phyloP scores from a whole-genome alignment of 768 basidiomycete genomes.

The Tricholomella constricta region DNA sequence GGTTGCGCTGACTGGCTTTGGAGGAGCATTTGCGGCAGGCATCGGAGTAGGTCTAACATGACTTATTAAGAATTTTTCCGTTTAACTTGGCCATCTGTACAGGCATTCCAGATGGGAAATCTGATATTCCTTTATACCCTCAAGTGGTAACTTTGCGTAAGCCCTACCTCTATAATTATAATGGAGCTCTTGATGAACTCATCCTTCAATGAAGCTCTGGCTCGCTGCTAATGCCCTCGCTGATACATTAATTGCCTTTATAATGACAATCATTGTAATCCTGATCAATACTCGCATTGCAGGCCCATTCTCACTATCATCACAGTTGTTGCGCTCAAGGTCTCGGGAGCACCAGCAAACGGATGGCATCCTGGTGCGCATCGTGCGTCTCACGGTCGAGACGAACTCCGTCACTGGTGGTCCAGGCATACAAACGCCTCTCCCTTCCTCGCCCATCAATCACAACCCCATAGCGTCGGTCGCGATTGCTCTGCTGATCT shows the following conservation, averaged over 20 bases:
- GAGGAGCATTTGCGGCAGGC: conserved; percentile 11
- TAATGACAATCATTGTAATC: conserved; percentile 12
- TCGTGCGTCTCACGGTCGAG: conserved; percentile 17
- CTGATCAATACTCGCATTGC: neutral
- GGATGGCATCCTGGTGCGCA: conserved; percentile 7
- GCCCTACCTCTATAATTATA: neutral
- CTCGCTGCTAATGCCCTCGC: conserved; percentile 13
- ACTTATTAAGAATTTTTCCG: neutral
- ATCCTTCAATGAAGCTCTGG: conserved; percentile 8
- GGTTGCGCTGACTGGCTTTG: conserved; percentile 8
- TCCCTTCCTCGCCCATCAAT: neutral
- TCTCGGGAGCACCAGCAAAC: conserved; percentile 8
- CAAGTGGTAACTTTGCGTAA: conserved; percentile 15
- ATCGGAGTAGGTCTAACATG: conserved; percentile 2
- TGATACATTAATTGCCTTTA: conserved; percentile 13
- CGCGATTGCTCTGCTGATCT: conserved; percentile 12
- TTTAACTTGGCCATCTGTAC: neutral
- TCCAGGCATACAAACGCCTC: neutral
- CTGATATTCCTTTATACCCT: conserved; percentile 7
- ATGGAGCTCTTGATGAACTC: neutral
- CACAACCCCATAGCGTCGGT: conserved; percentile 7
- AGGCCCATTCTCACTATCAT: too few relatives aligned
- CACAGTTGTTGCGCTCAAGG: conserved; percentile 12
- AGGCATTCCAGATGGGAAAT: conserved; percentile 8
- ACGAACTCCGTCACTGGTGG: conserved; percentile 15